Evolutionary conservation across 345 rosid species (phyloP).

Genomic region (Cardamine resedifolia): DNA sequence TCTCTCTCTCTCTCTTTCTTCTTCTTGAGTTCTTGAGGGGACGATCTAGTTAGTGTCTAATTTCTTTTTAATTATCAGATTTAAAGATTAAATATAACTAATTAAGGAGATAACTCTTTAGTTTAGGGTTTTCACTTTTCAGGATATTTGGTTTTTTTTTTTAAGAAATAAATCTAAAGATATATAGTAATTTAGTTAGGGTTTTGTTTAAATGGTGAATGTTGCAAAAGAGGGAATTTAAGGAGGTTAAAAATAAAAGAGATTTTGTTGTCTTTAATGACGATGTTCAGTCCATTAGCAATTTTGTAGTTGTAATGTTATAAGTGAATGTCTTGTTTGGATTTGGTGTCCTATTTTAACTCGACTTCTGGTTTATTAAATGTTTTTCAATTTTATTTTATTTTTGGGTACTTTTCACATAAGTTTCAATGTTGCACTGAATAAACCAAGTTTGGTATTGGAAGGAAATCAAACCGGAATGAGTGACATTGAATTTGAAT

Average conservation of each 20-base stretch:
- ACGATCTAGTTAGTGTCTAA: constrained; percentile 2
- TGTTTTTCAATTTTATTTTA: background rate
- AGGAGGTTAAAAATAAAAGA: background rate
- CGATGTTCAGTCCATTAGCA: constrained; percentile 22
- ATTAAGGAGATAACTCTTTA: background rate
- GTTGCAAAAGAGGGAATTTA: constrained; percentile 1
- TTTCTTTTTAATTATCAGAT: background rate
- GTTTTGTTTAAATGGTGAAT: constrained; percentile 13
- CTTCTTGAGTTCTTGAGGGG: background rate
- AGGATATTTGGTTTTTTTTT: background rate
- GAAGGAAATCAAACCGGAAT: constrained; percentile 14
- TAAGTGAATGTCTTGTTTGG: constrained; percentile 14
- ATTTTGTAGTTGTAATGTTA: constrained; percentile 20
- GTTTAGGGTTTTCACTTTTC: constrained; percentile 2
- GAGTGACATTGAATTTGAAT: constrained; percentile 24
- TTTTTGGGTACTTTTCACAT: constrained; percentile 18
- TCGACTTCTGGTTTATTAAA: background rate
- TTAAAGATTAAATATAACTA: background rate
- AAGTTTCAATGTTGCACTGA: constrained; percentile 28
- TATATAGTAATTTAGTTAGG: background rate
- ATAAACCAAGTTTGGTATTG: constrained; percentile 31
- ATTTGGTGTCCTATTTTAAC: constrained; percentile 15
- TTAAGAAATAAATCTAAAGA: background rate
- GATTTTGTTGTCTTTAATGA: constrained; percentile 17
- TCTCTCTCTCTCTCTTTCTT: constrained; percentile 11